Conservation (phyloP, 2,329 filamentous ascomycete genomes). For the Chaetomium strumarium region DNA sequence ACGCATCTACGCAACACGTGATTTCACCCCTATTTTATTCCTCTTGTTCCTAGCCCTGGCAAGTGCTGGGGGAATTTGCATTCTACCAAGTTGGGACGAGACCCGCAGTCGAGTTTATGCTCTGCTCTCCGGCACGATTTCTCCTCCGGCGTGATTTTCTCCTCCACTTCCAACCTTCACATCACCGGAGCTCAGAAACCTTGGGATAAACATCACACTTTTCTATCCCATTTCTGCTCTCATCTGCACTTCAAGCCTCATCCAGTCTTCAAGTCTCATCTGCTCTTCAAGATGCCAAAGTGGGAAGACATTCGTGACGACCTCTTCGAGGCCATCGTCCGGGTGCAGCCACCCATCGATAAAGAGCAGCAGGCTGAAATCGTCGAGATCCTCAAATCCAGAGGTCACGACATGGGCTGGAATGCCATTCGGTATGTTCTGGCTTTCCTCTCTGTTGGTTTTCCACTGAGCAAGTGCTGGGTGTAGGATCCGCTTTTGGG, state of each 20-base stretch:
- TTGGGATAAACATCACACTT: not conserved
- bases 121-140: no score
- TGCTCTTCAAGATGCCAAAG: slow-evolving; percentile 27
- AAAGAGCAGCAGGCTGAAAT: slow-evolving; percentile 25
- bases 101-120: no score
- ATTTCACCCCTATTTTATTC: slow-evolving; percentile 14
- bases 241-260: no score
- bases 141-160: no score
- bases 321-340: slow-evolving; percentile 27
- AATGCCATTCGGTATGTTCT: slow-evolving; percentile 33
- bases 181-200: no score
- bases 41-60: not conserved
- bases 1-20: slow-evolving; percentile 1
- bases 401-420: slow-evolving; percentile 29
- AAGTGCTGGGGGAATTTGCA: not conserved
- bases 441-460: not conserved
- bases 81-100: not conserved
- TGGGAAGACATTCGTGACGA: slow-evolving; percentile 29
- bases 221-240: not conserved
- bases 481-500: not conserved
- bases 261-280: no score
- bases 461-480: slow-evolving; percentile 1
- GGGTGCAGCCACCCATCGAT: slow-evolving; percentile 17
- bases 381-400: slow-evolving; percentile 20
- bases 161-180: no score